A percentile compares a stretch with the other conserved stretches of the same genome.
Conservation (phyloP, 2,329 filamentous ascomycete species). For the Cladophialophora chaetospira region DNA sequence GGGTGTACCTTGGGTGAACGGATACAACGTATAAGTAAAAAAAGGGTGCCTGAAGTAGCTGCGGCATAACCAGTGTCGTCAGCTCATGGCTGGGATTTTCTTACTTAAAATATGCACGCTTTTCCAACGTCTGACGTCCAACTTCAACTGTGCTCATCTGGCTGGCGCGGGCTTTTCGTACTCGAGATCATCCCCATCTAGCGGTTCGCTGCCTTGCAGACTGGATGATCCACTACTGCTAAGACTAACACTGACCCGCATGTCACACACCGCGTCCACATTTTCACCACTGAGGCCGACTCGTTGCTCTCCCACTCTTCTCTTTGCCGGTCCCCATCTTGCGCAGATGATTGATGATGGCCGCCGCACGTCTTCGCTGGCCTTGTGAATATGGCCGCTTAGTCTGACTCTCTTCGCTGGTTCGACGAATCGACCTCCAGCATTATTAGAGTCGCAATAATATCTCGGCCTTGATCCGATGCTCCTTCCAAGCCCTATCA, state of each 20-base stretch:
- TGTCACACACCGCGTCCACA: conserved; percentile 2
- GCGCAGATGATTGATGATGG: not conserved
- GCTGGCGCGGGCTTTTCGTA: not conserved
- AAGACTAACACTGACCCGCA: not conserved
- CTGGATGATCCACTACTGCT: conserved; percentile 3
- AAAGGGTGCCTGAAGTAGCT: not conserved
- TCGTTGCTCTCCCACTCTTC: not conserved
- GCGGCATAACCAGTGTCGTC: conserved; percentile 1
- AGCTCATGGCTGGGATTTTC: not conserved
- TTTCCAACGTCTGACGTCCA: conserved; percentile 1
- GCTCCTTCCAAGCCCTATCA: not conserved
- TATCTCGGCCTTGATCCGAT: conserved; percentile 11
- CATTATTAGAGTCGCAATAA: conserved; percentile 5
- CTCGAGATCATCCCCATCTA: not conserved
- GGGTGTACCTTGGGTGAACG: not conserved
- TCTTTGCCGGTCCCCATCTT: not conserved
- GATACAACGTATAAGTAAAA: not conserved
- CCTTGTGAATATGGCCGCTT: not conserved
- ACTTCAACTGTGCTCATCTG: not conserved
- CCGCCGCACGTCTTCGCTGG: not conserved
- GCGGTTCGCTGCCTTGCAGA: conserved; percentile 13
- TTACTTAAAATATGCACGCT: conserved; percentile 2
- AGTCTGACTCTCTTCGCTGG: conserved; percentile 12
- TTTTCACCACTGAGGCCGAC: not conserved
- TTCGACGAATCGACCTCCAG: not conserved